Percentiles rank a stretch among this genome's conserved stretches.
These are phyloP conservation scores for Geotrichum citri-aurantii DNA, from an alignment of 1,139 yeast species.

Conservation along the genomic window DNA sequence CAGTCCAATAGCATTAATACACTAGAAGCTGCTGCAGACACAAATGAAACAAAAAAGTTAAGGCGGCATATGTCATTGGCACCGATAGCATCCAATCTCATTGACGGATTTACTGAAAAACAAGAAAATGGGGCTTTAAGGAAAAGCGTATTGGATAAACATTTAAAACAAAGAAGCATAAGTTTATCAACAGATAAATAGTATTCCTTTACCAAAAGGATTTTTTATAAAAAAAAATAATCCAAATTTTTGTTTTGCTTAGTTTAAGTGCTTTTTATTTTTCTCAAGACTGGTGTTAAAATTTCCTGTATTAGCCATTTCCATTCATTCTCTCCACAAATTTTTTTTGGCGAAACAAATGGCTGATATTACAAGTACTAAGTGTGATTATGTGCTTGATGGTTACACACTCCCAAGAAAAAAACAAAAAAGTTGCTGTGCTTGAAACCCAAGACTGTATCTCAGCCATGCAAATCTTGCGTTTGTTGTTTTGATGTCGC, in stretches of 20 bases:
- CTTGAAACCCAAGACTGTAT: no score
- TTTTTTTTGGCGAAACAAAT: no score
- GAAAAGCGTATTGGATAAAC: conserved; percentile 20
- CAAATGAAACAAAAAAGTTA: neutral
- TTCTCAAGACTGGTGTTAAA: no score
- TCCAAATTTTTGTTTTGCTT: no score
- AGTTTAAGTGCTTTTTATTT: neutral
- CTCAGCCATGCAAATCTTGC: no score
- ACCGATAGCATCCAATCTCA: conserved; percentile 26
- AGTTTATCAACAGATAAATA: conserved; percentile 25
- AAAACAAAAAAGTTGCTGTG: no score
- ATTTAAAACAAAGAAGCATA: conserved; percentile 31
- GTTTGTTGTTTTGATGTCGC: no score
- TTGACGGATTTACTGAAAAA: conserved; percentile 19
- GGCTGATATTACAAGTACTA: no score
- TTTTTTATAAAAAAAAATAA: neutral
- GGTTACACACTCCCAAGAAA: no score
- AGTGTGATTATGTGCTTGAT: no score
- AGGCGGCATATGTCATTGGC: conserved; percentile 29
- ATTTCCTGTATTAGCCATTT: neutral
- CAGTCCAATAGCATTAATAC: conserved; percentile 2
- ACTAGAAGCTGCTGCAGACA: conserved; percentile 12
- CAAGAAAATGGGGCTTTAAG: conserved; percentile 25
- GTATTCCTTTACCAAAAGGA: neutral
- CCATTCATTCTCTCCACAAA: no score